These are phyloP conservation scores for Colletotrichum limetticola DNA, from an alignment of 2,329 filamentous ascomycete genomes.

Conservation along the genomic window DNA sequence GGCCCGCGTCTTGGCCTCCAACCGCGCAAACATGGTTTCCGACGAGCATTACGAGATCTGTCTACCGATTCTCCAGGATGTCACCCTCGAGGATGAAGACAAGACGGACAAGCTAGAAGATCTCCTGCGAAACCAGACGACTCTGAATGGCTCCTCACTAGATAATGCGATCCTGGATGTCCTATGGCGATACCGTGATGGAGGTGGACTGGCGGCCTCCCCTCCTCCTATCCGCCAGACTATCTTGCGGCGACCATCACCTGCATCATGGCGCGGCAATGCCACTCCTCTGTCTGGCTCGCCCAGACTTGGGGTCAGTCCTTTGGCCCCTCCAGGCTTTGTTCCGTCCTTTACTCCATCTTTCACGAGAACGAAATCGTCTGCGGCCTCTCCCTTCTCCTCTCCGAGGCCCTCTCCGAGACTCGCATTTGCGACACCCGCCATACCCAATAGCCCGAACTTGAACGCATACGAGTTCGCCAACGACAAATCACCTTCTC, in stretches of 20 bases:
- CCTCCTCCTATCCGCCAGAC: slow-evolving; percentile 89
- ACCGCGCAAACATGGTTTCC: slow-evolving; percentile 77
- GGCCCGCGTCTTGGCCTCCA: slow-evolving; percentile 21
- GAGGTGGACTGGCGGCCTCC: slow-evolving; percentile 73
- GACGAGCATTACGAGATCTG: slow-evolving; percentile 94
- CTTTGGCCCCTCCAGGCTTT: slow-evolving; percentile 86
- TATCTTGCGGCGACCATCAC: slow-evolving; percentile 89
- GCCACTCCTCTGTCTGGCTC: slow-evolving; percentile 86
- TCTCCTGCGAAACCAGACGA: slow-evolving; percentile 82
- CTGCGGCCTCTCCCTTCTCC: slow-evolving; percentile 87
- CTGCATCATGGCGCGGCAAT: slow-evolving; percentile 90
- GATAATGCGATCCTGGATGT: slow-evolving; percentile 93
- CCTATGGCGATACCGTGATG: slow-evolving; percentile 84
- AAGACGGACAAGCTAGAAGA: slow-evolving; percentile 90
- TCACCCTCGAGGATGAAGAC: slow-evolving; percentile 88
- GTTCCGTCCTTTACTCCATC: slow-evolving; percentile 83
- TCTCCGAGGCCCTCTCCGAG: slow-evolving; percentile 94
- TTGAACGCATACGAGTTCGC: slow-evolving; percentile 95
- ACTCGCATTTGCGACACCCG: slow-evolving; percentile 87
- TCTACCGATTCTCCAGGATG: slow-evolving; percentile 86
- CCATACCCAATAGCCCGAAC: slow-evolving; percentile 92
- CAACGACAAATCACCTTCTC: slow-evolving; percentile 81
- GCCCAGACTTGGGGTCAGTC: slow-evolving; percentile 82
- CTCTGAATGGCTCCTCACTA: slow-evolving; percentile 78
- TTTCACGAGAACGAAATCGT: slow-evolving; percentile 81